Evolutionary conservation across 371 early-diverging fungal genomes (phyloP), one percentile per base, ranked within the genome.

Genomic region (Lichtheimia ornata): DNA sequence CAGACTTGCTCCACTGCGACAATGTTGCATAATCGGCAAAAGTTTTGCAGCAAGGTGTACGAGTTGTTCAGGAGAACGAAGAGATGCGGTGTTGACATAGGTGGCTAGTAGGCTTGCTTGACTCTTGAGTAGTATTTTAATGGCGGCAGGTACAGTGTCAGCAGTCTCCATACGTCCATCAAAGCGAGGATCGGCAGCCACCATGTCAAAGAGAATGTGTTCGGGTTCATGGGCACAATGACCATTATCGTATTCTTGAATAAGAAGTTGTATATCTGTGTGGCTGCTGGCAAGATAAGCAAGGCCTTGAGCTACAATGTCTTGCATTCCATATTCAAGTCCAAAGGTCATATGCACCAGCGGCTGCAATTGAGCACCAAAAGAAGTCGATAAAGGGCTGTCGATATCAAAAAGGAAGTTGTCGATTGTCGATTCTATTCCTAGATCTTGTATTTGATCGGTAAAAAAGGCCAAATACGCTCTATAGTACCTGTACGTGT

Each of bases 311-410:
- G 63, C 55, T 14, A 74, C 71, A 9, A 74, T 61, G 45, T 58
- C 42, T 4, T 69, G 62, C 22, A 77, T 50, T 6, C 65, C 62
- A 25, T 71, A 65, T 55, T 77, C 71, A n/a, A 77, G 52, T n/a
- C 78, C 78, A 66, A 74, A 74, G 4, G 70, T 61, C 3, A 74
- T 53, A 24, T 77, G 78, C 28, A 74, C 74, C 3, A 77, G 17
- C 0, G 78, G 74, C 22, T 77, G 78, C 4, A 77, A 57, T 53
- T 74, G 78, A 7, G 73, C 64, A 3, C 73, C 73, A 13, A 77
- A 63, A 9, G 78, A 77, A 2, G 22, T 50, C 2, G 45, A 53
- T 25, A 76, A 49, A 27, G 47, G 45, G n/a, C 58, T 28, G 47
- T 22, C 6, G 11, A 47, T 17, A 50, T 52, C 53, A 24, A 65